Evolutionary conservation across 2,329 filamentous ascomycete species (phyloP).

Genomic region (Sclerotinia glacialis): DNA sequence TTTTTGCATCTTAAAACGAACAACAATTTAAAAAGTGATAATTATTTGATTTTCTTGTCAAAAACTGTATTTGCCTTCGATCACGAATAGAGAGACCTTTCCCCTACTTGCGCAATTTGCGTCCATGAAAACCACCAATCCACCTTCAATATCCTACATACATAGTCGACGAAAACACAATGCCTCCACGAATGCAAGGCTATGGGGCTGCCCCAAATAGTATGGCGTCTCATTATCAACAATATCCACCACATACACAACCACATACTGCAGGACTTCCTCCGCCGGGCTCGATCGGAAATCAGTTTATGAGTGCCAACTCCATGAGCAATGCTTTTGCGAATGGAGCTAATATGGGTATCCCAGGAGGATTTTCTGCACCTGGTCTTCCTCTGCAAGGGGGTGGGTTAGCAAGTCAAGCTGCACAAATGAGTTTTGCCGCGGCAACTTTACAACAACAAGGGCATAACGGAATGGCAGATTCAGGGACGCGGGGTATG

Average conservation of each 20-base stretch:
- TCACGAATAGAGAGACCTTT: neutral
- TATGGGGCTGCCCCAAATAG: slow-evolving; percentile 39
- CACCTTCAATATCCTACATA: slow-evolving; percentile 37
- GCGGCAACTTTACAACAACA: slow-evolving; percentile 64
- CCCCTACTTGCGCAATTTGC: slow-evolving; percentile 29
- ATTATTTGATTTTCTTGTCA: slow-evolving; percentile 8
- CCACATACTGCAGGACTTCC: slow-evolving; percentile 48
- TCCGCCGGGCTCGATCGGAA: slow-evolving; percentile 62
- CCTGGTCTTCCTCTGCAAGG: slow-evolving; percentile 52
- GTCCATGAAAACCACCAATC: slow-evolving; percentile 39
- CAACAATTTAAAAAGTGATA: slow-evolving; percentile 9
- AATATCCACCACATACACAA: slow-evolving; percentile 47
- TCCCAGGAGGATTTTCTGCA: slow-evolving; percentile 55
- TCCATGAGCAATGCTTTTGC: slow-evolving; percentile 42
- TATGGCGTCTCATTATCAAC: slow-evolving; percentile 44
- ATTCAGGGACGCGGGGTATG: slow-evolving; percentile 52
- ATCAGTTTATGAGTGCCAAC: slow-evolving; percentile 51
- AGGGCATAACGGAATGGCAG: slow-evolving; percentile 52
- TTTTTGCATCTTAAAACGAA: slow-evolving; percentile 9
- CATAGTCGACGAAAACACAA: slow-evolving; percentile 36
- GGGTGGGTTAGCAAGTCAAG: slow-evolving; percentile 76
- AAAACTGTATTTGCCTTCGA: neutral
- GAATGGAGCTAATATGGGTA: slow-evolving; percentile 50
- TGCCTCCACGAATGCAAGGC: slow-evolving; percentile 41
- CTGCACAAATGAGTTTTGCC: slow-evolving; percentile 82